These are phyloP conservation scores for Petasospora rhodanensis DNA, from an alignment of 1,139 yeast species.

Conservation along the genomic window DNA sequence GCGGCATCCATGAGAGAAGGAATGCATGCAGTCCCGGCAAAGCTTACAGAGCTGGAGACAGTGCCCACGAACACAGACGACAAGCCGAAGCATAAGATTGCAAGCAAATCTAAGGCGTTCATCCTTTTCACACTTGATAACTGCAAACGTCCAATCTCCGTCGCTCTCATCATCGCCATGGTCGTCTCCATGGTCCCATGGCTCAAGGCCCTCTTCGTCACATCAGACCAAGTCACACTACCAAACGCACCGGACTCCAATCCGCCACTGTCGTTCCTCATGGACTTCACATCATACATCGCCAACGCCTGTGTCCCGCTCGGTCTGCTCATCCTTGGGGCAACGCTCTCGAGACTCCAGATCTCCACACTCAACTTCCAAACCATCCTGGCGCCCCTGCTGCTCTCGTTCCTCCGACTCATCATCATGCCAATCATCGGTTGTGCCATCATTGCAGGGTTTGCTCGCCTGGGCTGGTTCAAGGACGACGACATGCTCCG, in stretches of 20 bases:
- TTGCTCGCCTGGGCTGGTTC: conserved; percentile 34
- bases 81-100: too few relatives aligned
- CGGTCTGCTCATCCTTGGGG: conserved; percentile 78
- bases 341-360: conserved; percentile 75
- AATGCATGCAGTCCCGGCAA: conserved; percentile 18
- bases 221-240: conserved; percentile 32
- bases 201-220: conserved; percentile 61
- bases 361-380: conserved; percentile 50
- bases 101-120: background rate
- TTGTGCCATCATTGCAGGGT: conserved; percentile 42
- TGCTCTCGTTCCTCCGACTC: conserved; percentile 42
- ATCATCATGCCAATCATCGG: conserved; percentile 61
- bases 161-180: conserved; percentile 48
- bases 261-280: conserved; percentile 79
- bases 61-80: conserved; percentile 3
- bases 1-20: conserved; percentile 25
- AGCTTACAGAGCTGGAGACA: conserved; percentile 14
- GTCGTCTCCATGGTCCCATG: conserved; percentile 67
- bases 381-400: conserved; percentile 51
- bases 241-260: conserved; percentile 68
- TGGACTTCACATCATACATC: conserved; percentile 73
- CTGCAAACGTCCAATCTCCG: conserved; percentile 53
- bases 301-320: conserved; percentile 89
- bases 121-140: conserved; percentile 28
- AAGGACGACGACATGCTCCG: conserved; percentile 43